These are phyloP conservation scores for Saitozyma sp. DNA, from an alignment of 768 basidiomycete species.

Conservation along the genomic window DNA sequence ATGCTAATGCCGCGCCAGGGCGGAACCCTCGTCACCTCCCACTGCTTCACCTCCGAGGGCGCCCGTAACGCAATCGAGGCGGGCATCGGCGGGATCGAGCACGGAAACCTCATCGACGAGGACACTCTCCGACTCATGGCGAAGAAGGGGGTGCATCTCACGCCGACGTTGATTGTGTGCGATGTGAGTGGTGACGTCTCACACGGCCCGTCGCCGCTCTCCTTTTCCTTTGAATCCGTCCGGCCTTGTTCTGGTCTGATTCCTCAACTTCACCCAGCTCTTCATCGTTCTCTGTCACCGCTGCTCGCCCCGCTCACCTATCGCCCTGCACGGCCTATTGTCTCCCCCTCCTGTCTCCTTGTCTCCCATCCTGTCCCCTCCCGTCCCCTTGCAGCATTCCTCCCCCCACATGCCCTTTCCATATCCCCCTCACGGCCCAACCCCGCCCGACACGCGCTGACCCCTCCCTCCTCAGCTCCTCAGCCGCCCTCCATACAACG, in stretches of 20 bases:
- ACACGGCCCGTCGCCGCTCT: too few relatives aligned
- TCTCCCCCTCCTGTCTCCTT: too few relatives aligned
- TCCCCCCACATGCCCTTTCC: neutral
- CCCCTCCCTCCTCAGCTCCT: conserved; percentile 8
- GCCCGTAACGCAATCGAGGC: conserved; percentile 27
- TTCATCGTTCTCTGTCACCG: neutral
- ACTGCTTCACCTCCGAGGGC: conserved; percentile 26
- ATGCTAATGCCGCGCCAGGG: conserved; percentile 1
- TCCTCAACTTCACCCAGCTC: neutral
- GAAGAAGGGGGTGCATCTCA: conserved; percentile 27
- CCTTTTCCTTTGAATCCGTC: neutral
- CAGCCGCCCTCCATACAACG: conserved; percentile 19
- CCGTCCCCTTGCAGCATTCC: too few relatives aligned
- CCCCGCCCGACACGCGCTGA: neutral
- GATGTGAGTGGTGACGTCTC: conserved; percentile 12
- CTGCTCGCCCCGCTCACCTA: too few relatives aligned
- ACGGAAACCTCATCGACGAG: conserved; percentile 31
- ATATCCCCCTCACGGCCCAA: neutral
- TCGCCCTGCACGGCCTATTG: too few relatives aligned
- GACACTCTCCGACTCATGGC: conserved; percentile 27
- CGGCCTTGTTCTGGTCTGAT: neutral
- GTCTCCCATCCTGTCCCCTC: too few relatives aligned
- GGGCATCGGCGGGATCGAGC: conserved; percentile 32
- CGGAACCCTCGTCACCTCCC: conserved; percentile 16
- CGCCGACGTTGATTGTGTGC: conserved; percentile 31